Conservation (phyloP, 306 rosid species). For the Fragaria nilgerrensis region DNA sequence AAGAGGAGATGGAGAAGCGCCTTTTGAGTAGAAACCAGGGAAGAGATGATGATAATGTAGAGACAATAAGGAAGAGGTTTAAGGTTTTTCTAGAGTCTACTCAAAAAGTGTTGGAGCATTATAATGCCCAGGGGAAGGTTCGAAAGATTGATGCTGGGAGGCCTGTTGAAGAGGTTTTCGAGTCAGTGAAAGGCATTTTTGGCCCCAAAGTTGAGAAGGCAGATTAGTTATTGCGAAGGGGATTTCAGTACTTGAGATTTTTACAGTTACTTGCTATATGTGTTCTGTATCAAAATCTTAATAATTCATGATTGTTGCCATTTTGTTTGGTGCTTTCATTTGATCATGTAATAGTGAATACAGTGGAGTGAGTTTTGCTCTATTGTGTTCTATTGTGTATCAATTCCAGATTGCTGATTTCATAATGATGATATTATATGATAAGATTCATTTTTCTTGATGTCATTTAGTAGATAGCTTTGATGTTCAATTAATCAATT, state of each 20-base stretch:
- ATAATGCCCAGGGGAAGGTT: constrained; percentile 74
- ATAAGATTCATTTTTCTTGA: neutral
- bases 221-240: neutral
- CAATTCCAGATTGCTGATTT: neutral
- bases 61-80: constrained; percentile 93
- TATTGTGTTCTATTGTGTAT: neutral
- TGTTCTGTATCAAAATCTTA: neutral
- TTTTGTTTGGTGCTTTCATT: neutral
- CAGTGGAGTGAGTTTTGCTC: neutral
- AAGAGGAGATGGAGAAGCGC: constrained; percentile 92
- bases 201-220: constrained; percentile 77
- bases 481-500: neutral
- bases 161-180: constrained; percentile 81
- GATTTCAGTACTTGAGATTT: neutral
- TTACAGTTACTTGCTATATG: neutral
- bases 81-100: constrained; percentile 88
- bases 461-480: neutral
- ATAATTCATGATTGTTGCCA: neutral
- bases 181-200: constrained; percentile 73
- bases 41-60: constrained; percentile 92
- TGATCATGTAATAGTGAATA: neutral
- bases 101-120: constrained; percentile 77
- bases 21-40: constrained; percentile 91
- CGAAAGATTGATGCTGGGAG: constrained; percentile 78
- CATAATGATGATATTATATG: neutral